A percentile compares a stretch with the other conserved stretches of the same genome.
These are phyloP conservation scores for Aureobasidium sp. DNA, from an alignment of 2,329 filamentous ascomycete species.

Conservation along the genomic window DNA sequence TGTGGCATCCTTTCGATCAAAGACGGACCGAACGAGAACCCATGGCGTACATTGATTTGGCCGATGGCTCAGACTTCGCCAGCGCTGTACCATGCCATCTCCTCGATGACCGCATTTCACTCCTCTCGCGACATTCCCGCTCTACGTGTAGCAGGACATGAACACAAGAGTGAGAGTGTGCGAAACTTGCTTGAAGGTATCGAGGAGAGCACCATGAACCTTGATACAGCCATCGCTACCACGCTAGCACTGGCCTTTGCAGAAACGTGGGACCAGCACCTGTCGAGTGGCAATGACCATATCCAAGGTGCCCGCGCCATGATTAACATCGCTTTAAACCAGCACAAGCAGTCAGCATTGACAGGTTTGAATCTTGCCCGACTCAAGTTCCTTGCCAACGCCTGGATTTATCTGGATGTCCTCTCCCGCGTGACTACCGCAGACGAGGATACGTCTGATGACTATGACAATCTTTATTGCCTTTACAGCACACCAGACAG, in stretches of 20 bases:
- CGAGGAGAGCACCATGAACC: conserved; percentile 48
- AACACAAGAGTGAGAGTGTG: conserved; percentile 60
- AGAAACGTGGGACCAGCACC: conserved; percentile 64
- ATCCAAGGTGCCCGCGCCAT: conserved; percentile 59
- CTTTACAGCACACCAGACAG: conserved; percentile 20
- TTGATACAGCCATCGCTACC: conserved; percentile 60
- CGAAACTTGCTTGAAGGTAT: conserved; percentile 51
- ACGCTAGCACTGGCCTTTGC: conserved; percentile 60
- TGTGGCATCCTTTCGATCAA: conserved; percentile 65
- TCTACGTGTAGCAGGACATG: conserved; percentile 55
- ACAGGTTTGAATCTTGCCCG: conserved; percentile 43
- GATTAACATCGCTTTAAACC: conserved; percentile 50
- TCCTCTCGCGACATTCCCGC: conserved; percentile 49
- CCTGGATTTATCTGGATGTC: conserved; percentile 67
- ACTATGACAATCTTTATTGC: conserved; percentile 40
- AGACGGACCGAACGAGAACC: conserved; percentile 60
- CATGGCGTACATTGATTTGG: conserved; percentile 64
- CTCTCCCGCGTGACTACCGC: conserved; percentile 59
- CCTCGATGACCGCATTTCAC: conserved; percentile 63
- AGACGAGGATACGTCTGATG: conserved; percentile 48
- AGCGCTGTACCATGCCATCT: conserved; percentile 59
- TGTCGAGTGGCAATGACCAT: conserved; percentile 60
- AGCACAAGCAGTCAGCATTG: conserved; percentile 35
- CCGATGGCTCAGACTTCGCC: conserved; percentile 56
- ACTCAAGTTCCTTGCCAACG: conserved; percentile 60